Percentiles rank a stretch among this genome's conserved stretches.
Conservation (phyloP, 495 filamentous ascomycete genomes). For the Neurospora hispaniola region DNA sequence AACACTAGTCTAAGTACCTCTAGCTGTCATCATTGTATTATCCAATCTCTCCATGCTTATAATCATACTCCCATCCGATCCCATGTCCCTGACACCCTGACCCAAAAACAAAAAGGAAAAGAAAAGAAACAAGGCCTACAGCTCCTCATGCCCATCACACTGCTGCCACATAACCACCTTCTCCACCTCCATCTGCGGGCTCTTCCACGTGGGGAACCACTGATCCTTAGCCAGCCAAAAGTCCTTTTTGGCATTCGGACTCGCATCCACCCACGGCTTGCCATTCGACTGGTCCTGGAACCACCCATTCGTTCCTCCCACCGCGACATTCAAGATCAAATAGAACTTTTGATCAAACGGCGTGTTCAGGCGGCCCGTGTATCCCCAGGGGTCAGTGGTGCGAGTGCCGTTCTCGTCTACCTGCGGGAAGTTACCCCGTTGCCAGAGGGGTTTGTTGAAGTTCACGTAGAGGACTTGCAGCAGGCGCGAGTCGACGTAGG, state of each 20-base stretch:
- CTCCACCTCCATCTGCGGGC: conserved; percentile 57
- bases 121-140: conserved; percentile 6
- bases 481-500: conserved; percentile 70
- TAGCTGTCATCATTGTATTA: too few species aligned
- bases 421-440: conserved; percentile 61
- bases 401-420: conserved; percentile 57
- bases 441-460: conserved; percentile 63
- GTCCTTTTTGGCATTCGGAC: conserved; percentile 53
- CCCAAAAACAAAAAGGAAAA: not conserved
- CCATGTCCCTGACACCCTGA: too few species aligned
- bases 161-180: conserved; percentile 78
- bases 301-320: conserved; percentile 78
- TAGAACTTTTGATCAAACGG: conserved; percentile 80
- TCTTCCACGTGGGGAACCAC: conserved; percentile 70
- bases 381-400: conserved; percentile 55
- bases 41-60: too few species aligned
- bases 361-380: conserved; percentile 50
- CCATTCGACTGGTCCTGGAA: conserved; percentile 57
- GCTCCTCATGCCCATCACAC: conserved; percentile 44
- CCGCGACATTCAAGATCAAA: conserved; percentile 70
- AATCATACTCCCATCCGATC: too few species aligned
- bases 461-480: conserved; percentile 70
- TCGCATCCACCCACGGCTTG: conserved; percentile 73
- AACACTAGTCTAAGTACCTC: too few species aligned
- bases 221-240: conserved; percentile 57